These are phyloP conservation scores for Turritis glabra DNA, from an alignment of 345 rosid species.

Conservation along the genomic window DNA sequence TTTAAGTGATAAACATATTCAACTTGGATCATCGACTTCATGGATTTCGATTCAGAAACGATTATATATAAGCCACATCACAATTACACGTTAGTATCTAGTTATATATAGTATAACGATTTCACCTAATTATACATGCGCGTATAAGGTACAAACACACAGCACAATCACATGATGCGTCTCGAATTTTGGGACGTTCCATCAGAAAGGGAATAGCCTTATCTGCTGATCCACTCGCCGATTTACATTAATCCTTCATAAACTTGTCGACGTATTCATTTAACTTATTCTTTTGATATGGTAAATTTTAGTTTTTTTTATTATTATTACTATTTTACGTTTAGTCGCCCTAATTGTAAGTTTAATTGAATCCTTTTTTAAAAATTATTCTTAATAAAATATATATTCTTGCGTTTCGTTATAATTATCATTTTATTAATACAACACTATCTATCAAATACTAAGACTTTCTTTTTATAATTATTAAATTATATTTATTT, in stretches of 20 bases:
- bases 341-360: neutral
- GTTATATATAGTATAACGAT: neutral
- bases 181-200: conserved; percentile 21
- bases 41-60: neutral
- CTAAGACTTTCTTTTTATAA: neutral
- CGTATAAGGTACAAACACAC: neutral
- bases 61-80: neutral
- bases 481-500: neutral
- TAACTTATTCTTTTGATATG: neutral
- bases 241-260: neutral
- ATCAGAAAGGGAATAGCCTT: neutral
- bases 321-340: neutral
- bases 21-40: neutral
- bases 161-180: conserved; percentile 22
- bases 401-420: no score
- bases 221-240: conserved; percentile 9
- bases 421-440: neutral
- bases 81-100: neutral
- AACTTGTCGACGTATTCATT: neutral
- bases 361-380: neutral
- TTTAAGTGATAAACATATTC: neutral
- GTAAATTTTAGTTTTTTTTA: neutral
- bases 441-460: neutral
- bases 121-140: conserved; percentile 3
- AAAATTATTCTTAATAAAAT: no score